Percentiles rank a stretch among this genome's conserved stretches.
phyloP scores from a whole-genome alignment of 768 basidiomycete species.

The Serendipita sp. region DNA sequence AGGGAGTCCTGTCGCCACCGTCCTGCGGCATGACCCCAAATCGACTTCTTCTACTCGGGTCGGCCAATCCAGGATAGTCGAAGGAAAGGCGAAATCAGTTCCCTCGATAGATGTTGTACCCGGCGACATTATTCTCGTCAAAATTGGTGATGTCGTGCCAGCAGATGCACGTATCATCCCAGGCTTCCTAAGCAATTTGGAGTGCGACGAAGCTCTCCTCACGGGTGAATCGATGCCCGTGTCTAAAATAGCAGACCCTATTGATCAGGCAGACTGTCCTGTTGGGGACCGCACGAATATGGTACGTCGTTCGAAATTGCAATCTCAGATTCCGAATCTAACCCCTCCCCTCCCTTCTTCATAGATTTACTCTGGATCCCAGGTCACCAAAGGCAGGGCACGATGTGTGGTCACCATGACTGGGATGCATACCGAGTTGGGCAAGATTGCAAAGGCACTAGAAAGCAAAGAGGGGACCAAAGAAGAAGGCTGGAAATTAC shows the following conservation, averaged over 20 bases:
- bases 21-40: conserved; percentile 24
- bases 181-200: conserved; percentile 26
- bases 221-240: conserved; percentile 40
- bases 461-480: neutral
- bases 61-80: neutral
- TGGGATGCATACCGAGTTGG: conserved; percentile 38
- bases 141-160: conserved; percentile 1
- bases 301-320: conserved; percentile 15
- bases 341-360: too few relatives aligned
- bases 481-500: neutral
- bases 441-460: conserved; percentile 19
- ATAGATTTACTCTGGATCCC: neutral
- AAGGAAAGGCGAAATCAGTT: conserved; percentile 22
- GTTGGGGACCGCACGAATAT: conserved; percentile 31
- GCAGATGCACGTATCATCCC: conserved; percentile 23
- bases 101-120: conserved; percentile 28
- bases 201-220: conserved; percentile 35
- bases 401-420: conserved; percentile 31
- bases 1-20: conserved; percentile 2
- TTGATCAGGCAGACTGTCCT: conserved; percentile 18
- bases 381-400: conserved; percentile 30
- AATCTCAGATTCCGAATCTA: neutral
- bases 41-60: conserved; percentile 21
- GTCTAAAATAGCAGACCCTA: conserved; percentile 22
- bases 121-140: conserved; percentile 22